Percentiles rank a stretch among this genome's conserved stretches.
These are phyloP conservation scores for Globisporangium perplexum DNA, from an alignment of 352 stramenopile genomes.

Conservation along the genomic window DNA sequence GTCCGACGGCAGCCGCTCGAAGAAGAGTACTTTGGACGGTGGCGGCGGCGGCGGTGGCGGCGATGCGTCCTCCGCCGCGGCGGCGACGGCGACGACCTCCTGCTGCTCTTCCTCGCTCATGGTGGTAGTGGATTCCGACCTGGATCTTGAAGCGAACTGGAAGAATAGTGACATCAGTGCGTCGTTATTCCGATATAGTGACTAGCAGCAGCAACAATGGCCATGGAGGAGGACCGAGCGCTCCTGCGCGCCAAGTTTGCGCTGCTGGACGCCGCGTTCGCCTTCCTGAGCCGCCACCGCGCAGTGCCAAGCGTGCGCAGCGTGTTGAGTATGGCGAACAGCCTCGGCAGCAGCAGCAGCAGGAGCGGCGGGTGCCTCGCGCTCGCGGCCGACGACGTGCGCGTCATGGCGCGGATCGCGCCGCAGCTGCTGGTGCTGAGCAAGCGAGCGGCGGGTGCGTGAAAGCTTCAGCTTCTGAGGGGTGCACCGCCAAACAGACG, in stretches of 20 bases:
- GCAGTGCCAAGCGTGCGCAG: slow-evolving; percentile 38
- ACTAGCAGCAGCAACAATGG: too few relatives aligned
- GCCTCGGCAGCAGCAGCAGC: slow-evolving; percentile 23
- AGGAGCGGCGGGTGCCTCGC: slow-evolving; percentile 7
- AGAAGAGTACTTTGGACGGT: slow-evolving; percentile 49
- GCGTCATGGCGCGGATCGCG: slow-evolving; percentile 34
- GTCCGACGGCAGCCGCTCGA: slow-evolving; percentile 39
- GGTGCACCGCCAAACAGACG: too few relatives aligned
- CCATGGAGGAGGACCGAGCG: background rate
- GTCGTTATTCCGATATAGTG: slow-evolving; percentile 1
- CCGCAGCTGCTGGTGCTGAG: slow-evolving; percentile 41
- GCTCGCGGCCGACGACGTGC: slow-evolving; percentile 33
- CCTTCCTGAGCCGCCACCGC: slow-evolving; percentile 51
- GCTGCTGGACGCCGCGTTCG: slow-evolving; percentile 61
- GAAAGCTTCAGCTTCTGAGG: background rate
- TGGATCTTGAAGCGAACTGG: background rate
- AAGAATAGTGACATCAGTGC: background rate
- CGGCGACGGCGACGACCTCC: too few relatives aligned
- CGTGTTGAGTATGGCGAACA: slow-evolving; percentile 58
- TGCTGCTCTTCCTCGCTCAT: background rate
- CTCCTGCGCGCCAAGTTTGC: slow-evolving; percentile 39
- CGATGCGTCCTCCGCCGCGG: background rate
- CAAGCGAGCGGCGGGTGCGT: background rate
- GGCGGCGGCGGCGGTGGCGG: background rate
- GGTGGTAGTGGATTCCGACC: background rate